Conservation (phyloP, 768 basidiomycete genomes). For the Podaxis carcinomalis region DNA sequence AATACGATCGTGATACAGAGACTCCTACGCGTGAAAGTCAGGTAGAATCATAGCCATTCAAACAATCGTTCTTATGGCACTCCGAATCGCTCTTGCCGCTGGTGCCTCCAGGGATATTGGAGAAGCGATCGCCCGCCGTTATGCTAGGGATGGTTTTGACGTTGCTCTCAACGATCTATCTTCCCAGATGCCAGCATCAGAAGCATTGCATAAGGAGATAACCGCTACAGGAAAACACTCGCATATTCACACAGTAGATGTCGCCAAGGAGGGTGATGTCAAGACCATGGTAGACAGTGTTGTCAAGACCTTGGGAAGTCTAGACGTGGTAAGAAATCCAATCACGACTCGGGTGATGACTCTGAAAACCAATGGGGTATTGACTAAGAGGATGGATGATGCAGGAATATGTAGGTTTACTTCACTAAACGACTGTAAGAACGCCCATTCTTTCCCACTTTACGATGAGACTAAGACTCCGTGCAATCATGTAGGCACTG, state of each 20-base stretch:
- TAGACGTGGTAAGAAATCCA: slow-evolving; percentile 18
- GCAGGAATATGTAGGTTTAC: slow-evolving; percentile 1
- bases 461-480: not conserved
- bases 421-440: not conserved
- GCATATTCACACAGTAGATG: slow-evolving; percentile 14
- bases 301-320: slow-evolving; percentile 14
- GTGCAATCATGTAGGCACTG: slow-evolving; percentile 20
- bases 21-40: not conserved
- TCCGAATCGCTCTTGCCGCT: slow-evolving; percentile 35
- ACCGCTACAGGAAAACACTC: slow-evolving; percentile 11
- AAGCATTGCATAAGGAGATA: slow-evolving; percentile 15
- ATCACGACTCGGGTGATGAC: not conserved
- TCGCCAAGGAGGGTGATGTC: slow-evolving; percentile 18
- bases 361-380: not conserved
- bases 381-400: slow-evolving; percentile 1
- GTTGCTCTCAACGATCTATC: slow-evolving; percentile 36
- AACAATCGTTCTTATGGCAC: not conserved
- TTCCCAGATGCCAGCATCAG: slow-evolving; percentile 9
- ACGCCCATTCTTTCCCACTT: not conserved
- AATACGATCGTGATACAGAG: not conserved
- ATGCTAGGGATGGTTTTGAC: slow-evolving; percentile 42
- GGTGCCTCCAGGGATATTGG: slow-evolving; percentile 45
- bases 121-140: slow-evolving; percentile 37
- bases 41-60: no score
- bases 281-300: slow-evolving; percentile 14